Conservation (phyloP, 805 yeast species). For the Hanseniaspora lindneri region DNA sequence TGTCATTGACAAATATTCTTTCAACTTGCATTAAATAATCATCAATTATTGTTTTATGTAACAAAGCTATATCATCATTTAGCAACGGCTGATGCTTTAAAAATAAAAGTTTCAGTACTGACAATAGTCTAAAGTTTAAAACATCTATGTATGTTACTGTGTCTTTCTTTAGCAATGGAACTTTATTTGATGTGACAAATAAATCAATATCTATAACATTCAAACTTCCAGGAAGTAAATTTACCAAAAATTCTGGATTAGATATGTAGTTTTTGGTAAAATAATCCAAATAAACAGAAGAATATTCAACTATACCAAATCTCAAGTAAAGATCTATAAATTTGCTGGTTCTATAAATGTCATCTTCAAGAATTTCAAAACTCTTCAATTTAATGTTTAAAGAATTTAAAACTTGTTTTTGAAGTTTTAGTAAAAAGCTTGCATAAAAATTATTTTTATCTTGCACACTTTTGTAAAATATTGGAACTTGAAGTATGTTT, state of each 20-base stretch:
- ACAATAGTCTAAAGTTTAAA: background rate
- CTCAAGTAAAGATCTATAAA: conserved; percentile 21
- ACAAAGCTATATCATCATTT: background rate
- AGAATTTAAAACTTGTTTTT: conserved; percentile 1
- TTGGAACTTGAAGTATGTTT: conserved; percentile 9
- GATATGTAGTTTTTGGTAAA: conserved; percentile 17
- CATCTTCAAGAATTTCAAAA: conserved; percentile 13
- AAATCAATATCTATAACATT: background rate
- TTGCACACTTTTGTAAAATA: conserved; percentile 2
- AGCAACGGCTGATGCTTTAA: conserved; percentile 8
- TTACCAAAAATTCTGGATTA: conserved; percentile 3
- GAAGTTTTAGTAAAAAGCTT: background rate
- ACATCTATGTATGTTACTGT: background rate
- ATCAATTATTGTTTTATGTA: background rate
- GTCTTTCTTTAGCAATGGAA: background rate
- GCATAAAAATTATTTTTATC: conserved; percentile 3
- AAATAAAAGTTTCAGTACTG: background rate
- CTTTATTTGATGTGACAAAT: background rate
- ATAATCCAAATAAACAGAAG: conserved; percentile 19
- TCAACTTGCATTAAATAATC: background rate
- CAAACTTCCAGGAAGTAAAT: background rate
- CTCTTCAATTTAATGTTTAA: conserved; percentile 10
- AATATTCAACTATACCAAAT: conserved; percentile 25
- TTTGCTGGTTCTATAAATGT: conserved; percentile 1
- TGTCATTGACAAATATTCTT: background rate